These are phyloP conservation scores for Primulina huaijiensis DNA, from an alignment of 257 asterid genomes.

Conservation along the genomic window DNA sequence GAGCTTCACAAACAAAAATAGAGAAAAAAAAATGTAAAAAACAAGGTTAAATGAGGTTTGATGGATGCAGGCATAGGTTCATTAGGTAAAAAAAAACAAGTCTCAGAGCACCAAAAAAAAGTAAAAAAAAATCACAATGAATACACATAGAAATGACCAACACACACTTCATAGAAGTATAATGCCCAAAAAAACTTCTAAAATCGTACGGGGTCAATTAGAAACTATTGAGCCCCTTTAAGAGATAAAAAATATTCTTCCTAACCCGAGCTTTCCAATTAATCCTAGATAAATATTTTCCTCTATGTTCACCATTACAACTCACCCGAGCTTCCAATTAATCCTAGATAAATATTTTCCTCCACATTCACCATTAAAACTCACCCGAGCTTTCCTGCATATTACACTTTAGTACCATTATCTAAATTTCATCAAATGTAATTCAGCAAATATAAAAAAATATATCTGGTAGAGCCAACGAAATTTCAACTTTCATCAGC, in stretches of 20 bases:
- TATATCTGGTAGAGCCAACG: too few relatives aligned
- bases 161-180: background rate
- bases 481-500: too few relatives aligned
- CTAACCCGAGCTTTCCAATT: too few relatives aligned
- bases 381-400: background rate
- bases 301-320: too few relatives aligned
- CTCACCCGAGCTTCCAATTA: background rate
- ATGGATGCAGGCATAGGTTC: background rate
- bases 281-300: too few relatives aligned
- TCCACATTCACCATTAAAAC: too few relatives aligned
- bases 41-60: background rate
- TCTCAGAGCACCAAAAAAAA: background rate
- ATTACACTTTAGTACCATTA: background rate
- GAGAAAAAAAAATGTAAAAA: background rate
- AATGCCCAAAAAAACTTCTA: background rate
- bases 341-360: too few relatives aligned
- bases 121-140: too few relatives aligned
- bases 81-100: background rate
- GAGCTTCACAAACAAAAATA: conserved; percentile 45
- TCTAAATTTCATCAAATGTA: background rate
- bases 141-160: background rate
- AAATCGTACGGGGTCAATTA: background rate
- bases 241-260: background rate
- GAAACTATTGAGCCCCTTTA: background rate
- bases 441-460: background rate